phyloP scores from a whole-genome alignment of 257 asterid species.

The Solanum etuberosum region DNA sequence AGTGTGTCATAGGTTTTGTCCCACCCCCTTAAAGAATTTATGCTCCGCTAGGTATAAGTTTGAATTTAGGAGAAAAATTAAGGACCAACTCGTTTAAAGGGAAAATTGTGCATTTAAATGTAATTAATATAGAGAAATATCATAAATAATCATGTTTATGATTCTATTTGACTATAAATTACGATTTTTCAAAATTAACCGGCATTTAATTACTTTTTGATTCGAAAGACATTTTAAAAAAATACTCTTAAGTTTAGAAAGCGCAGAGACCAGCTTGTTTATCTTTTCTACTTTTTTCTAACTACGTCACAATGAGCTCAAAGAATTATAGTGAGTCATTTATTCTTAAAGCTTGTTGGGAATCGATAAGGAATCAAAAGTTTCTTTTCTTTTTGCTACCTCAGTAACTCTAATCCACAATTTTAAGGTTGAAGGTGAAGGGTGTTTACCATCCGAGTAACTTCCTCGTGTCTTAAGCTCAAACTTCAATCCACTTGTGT shows the following conservation, averaged over 20 bases:
- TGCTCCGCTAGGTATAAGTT: background rate
- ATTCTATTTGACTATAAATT: background rate
- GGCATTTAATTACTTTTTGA: background rate
- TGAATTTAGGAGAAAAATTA: background rate
- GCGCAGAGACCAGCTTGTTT: background rate
- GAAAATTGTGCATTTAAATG: no score
- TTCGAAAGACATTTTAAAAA: background rate
- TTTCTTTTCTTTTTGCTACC: background rate
- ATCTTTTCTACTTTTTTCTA: background rate
- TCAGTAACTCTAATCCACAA: no score
- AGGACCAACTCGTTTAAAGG: background rate
- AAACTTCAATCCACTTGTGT: background rate
- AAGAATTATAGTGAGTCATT: background rate
- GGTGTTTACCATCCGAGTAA: background rate
- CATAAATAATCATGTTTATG: background rate
- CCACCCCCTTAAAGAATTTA: background rate
- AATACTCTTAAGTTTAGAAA: background rate
- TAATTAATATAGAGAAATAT: background rate
- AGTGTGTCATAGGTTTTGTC: background rate
- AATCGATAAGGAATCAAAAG: background rate
- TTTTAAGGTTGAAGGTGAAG: no score
- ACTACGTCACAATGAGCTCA: background rate
- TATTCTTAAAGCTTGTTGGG: background rate
- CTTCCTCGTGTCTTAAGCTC: background rate
- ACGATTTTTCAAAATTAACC: background rate